Evolutionary conservation across 169 alveolate species (phyloP), one percentile per base, ranked within the genome.

Genomic region (Plasmodium blacklocki): DNA sequence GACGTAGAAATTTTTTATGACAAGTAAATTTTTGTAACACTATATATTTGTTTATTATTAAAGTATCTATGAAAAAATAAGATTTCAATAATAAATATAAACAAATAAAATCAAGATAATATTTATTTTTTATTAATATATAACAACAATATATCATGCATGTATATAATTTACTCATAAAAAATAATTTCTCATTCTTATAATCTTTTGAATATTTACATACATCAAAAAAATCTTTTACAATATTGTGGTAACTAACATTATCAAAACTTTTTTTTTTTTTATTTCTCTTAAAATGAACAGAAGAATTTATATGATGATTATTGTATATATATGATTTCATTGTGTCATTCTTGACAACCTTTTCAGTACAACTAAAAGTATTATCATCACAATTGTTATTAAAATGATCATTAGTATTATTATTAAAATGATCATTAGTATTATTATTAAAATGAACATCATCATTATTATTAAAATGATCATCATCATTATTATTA

Each of bases 31-130:
- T 21, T 39, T 0, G 11, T 54, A 80, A 68, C 43, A 29, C 15
- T 1, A 32, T 39, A 59, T 71, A 29, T 23, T 68, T 68, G 26
- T 47, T 54, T 71, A 80, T 11, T 32, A 45, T 15, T 49, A 80
- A 2, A 12, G 15, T 29, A 60, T 80, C 64, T 71, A 80, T 7
- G 5, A 72, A 39, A 47, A 80, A 80, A 18, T 67, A 80, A 60
- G 54, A 68, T 60, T 67, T 80, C 21, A 80, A 26, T 32, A 67
- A 80, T 21, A 80, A 23, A 62, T 80, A 80, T 52, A 80, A 58
- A 21, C 90, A 80, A 14, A 80, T 18, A 29, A 80, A 80, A 11
- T 80, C 90, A 0, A 80, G 43, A 26, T 80, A 80, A 45, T 67
- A 80, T 47, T 68, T 80, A 59, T 72, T 80, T 47, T 80, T 72